Percentiles rank a stretch among this genome's conserved stretches.
Evolutionary conservation across 345 rosid species (phyloP).

Genomic region (Bretschneidera sinensis): DNA sequence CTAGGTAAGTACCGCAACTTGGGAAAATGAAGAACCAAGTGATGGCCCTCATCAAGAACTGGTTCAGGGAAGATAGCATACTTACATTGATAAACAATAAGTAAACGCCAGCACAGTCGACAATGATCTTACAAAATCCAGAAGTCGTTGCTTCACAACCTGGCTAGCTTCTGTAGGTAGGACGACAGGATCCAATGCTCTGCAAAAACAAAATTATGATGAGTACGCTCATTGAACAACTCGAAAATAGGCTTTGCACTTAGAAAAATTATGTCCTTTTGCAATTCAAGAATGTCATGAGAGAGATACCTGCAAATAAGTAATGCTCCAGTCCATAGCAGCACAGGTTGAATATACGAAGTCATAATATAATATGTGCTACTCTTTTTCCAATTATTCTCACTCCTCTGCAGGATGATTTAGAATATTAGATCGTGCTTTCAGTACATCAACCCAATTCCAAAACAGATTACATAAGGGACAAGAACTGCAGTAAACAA

Average conservation of each 20-base stretch:
- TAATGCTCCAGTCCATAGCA: constrained; percentile 66
- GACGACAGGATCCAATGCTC: constrained; percentile 66
- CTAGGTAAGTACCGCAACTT: not conserved
- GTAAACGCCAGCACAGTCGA: constrained; percentile 78
- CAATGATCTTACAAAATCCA: constrained; percentile 62
- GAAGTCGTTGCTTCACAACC: constrained; percentile 62
- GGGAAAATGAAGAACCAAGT: constrained; percentile 4
- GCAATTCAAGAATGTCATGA: constrained; percentile 6
- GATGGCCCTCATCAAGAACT: constrained; percentile 2
- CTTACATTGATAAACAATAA: constrained; percentile 66
- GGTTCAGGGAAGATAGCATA: not conserved
- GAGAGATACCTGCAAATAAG: constrained; percentile 65
- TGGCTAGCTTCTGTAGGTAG: constrained; percentile 64
- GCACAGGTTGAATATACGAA: constrained; percentile 69
- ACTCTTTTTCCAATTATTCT: constrained; percentile 70
- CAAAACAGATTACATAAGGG: too few species aligned
- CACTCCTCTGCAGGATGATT: constrained; percentile 52
- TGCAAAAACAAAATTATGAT: constrained; percentile 19
- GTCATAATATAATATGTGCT: constrained; percentile 46
- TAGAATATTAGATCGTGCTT: constrained; percentile 6
- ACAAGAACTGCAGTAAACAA: constrained; percentile 2
- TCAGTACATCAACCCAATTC: constrained; percentile 3
- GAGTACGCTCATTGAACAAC: constrained; percentile 10
- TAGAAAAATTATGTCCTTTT: not conserved
- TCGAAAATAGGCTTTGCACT: not conserved